Base-by-base conservation (phyloP, 495 filamentous ascomycete genomes). In the Lophium mytilinum region DNA sequence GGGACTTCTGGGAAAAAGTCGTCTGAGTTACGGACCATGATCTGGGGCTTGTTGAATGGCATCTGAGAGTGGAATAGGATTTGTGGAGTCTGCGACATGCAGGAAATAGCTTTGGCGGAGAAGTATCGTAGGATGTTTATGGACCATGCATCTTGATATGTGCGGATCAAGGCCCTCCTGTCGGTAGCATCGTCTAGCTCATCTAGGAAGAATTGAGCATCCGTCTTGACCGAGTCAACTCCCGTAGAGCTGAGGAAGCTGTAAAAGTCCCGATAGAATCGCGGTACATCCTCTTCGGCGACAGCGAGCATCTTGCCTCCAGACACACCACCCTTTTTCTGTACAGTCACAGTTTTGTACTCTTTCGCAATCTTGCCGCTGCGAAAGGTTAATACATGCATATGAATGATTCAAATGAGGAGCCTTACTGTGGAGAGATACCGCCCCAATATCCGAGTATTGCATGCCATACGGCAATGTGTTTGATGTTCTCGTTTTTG, bases 381-480 rank as follows among this genome's bases (percentile, higher is more conserved):
- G 0, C 85, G 82, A 0, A 86, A 79, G 10, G 97, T 30, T 30
- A 30, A 30, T 30, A n/a, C n/a, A n/a, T 30, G 24, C 6, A 30
- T 3, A 30, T 3, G 24, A 30, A 30, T 6, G 24, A 30, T 30
- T 30, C 6, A 6, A 30, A 2, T 30, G 24, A 30, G 24, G 6
- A 30, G 6, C 24, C 24, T 30, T 30, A 30, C 24, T 30, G 24
- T 30, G 24, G 24, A 30, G 24, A 30, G 24, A 30, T 30, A 6
- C 24, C 24, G 24, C 24, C 24, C 24, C 24, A 21, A 24, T 33
- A 21, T 54, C 68, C 50, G 47, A 77, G 65, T n/a, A 96, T 75
- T 3, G 93, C 87, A 74, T 98, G 93, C 93, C 93, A 98, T 10
- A 98, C 91, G 14, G 87, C 89, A 35, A 98, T 78, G 64, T 96